Evolutionary conservation across 257 asterid genomes (phyloP), one percentile per base, ranked within the genome.

Genomic region (Solanum pennellii): DNA sequence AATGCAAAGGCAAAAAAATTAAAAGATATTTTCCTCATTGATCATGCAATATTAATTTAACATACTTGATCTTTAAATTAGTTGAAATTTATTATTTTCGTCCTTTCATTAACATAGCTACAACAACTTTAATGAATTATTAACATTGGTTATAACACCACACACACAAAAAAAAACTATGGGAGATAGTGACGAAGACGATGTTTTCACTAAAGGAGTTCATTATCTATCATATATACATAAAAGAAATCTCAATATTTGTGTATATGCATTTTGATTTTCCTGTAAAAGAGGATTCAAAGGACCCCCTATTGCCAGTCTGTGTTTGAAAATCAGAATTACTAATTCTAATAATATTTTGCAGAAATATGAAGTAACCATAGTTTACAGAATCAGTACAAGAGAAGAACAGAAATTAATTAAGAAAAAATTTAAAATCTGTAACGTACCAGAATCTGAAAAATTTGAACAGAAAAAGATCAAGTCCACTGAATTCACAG

Each of bases 171-270:
- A 66, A 27, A 2, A 25, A 35, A 25, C 4, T 66, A 66, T 25
- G 0, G 37, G 9, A 66, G 37, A 5, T 2, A 12, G 37, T 2
- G 10, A 13, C 16, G 0, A 3, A 25, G 1, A 27, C 1, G 1
- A 66, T 12, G 6, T 25, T 9, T 60, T 60, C 29, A 21, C 6
- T 9, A 59, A 20, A 59, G 1, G 5, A 20, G 12, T 20, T 18
- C 5, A 21, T 59, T 5, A 59, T 59, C 5, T 59, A 20, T 9
- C 5, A 8, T 62, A n/a, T 62, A 10, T 11, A 9, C 31, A 23
- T 23, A 23, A 21, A 60, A 10, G 20, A n/a, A 11, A 25, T n/a
- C 6, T 65, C 35, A 25, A 25, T 18, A n/a, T 66, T 12, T 5
- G 6, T 29, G 8, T 27, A 68, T 27, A 68, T 68, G 21, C 12